Conservation (phyloP, 163 green algal species). For the Scenedesmus sp. region DNA sequence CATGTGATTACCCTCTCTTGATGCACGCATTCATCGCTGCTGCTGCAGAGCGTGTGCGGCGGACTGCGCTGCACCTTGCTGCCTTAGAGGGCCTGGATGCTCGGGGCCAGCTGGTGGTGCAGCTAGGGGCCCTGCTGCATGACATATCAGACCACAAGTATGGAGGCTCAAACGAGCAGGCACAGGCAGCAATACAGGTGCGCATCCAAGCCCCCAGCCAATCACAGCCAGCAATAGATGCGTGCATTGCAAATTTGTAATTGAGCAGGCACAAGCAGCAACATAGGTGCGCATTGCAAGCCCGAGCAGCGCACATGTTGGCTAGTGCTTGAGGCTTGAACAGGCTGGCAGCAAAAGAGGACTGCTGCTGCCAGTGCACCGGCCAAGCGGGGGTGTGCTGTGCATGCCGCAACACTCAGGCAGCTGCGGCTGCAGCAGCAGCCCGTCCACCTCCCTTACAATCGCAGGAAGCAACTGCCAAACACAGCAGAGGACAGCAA, state of each 20-base stretch:
- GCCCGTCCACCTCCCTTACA: too few relatives aligned
- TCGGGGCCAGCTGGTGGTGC: neutral
- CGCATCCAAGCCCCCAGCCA: neutral
- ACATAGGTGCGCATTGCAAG: too few relatives aligned
- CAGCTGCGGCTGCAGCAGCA: too few relatives aligned
- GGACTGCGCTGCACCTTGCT: constrained; percentile 34
- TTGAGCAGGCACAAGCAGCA: too few relatives aligned
- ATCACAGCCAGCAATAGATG: neutral
- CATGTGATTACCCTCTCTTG: too few relatives aligned
- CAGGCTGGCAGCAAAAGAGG: too few relatives aligned
- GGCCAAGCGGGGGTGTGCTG: too few relatives aligned
- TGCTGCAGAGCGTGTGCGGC: constrained; percentile 30
- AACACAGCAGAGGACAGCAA: neutral
- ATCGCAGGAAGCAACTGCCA: neutral
- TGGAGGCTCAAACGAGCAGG: constrained; percentile 41
- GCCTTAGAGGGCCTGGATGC: neutral
- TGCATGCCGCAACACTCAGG: too few relatives aligned
- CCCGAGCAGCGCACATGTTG: neutral
- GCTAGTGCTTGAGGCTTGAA: neutral
- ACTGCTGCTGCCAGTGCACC: too few relatives aligned
- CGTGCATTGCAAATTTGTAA: neutral
- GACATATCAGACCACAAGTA: constrained; percentile 86
- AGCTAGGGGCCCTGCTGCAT: constrained; percentile 62
- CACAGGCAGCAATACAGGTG: constrained; percentile 36
- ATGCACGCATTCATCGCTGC: neutral